Percentiles rank a stretch among this genome's conserved stretches.
Evolutionary conservation across 345 rosid species (phyloP).

Genomic region (Populus simonii): DNA sequence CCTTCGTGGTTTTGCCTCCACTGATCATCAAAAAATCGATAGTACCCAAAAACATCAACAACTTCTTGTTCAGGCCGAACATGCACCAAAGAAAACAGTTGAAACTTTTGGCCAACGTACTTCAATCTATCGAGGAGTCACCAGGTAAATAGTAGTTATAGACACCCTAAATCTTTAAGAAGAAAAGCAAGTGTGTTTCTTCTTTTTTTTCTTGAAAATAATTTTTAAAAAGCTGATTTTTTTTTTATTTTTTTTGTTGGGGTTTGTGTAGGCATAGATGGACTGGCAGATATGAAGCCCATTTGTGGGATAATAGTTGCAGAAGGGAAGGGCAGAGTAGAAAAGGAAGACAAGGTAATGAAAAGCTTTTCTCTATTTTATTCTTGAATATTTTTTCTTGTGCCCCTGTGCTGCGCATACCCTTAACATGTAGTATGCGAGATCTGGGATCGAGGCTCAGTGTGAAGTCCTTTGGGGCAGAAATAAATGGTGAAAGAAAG

Average conservation of each 20-base stretch:
- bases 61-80: conserved; percentile 18
- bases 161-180: neutral
- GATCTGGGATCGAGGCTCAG: conserved; percentile 1
- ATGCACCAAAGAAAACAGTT: conserved; percentile 45
- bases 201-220: neutral
- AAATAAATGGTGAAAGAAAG: neutral
- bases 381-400: neutral
- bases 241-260: neutral
- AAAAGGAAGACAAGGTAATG: conserved; percentile 86
- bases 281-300: conserved; percentile 96
- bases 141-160: conserved; percentile 42
- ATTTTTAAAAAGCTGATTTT: neutral
- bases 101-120: conserved; percentile 92
- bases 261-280: conserved; percentile 62
- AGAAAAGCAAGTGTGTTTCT: neutral
- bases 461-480: neutral
- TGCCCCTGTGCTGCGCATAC: neutral
- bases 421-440: neutral
- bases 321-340: conserved; percentile 92
- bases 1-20: conserved; percentile 49
- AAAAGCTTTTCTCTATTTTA: neutral
- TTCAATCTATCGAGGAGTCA: conserved; percentile 84
- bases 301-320: conserved; percentile 91
- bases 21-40: conserved; percentile 22
- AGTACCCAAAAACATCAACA: conserved; percentile 22